Base-by-base conservation (phyloP, 2,329 filamentous ascomycete species). In the Aspergillaceae sp. region DNA sequence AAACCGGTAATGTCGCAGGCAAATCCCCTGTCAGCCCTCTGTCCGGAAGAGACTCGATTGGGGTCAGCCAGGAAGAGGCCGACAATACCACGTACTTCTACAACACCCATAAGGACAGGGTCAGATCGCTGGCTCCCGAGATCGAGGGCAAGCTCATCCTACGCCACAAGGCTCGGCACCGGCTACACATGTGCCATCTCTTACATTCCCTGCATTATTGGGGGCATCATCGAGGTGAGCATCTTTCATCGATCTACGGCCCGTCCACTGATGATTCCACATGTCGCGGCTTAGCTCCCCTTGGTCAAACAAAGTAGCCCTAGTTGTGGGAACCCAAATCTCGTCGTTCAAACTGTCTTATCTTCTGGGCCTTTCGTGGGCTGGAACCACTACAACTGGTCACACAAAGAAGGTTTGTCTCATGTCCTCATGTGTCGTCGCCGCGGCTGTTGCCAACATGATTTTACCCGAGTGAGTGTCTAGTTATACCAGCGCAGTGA, bases 321-420 rank as follows among this genome's bases (percentile, higher is more conserved):
- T 61, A 7, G 55, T 61, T 2, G 56, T 61, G 4, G 58, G 58
- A 7, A 59, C 58, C 3, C 57, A 61, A 36, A 57, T 61, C 28
- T 60, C 58, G 6, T 60, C 58, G 2, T 61, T 61, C 41, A 61
- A 61, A 47, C 58, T 57, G 1, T 61, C 58, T 2, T 61, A 60
- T 40, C 49, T 61, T 7, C 47, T 59, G 5, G 57, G 57, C 6
- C 50, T 61, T 7, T 58, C 55, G 26, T 61, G 57, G 57, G 57
- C 57, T 6, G 47, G 43, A 4, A 48, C 47, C 9, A 48, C 47
- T 7, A 48, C 47, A 2, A 48, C 43, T 8, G 47, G 47, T 2
- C 47, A 48, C 27, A 48, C 47, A 4, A 48, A 48, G 43, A 48
- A 48, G n/a, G 29, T 48, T 1, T 43, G 34, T 28, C 35, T 48